Evolutionary conservation across 2,329 filamentous ascomycete species (phyloP).

Genomic region (Leptographium galeiforme): DNA sequence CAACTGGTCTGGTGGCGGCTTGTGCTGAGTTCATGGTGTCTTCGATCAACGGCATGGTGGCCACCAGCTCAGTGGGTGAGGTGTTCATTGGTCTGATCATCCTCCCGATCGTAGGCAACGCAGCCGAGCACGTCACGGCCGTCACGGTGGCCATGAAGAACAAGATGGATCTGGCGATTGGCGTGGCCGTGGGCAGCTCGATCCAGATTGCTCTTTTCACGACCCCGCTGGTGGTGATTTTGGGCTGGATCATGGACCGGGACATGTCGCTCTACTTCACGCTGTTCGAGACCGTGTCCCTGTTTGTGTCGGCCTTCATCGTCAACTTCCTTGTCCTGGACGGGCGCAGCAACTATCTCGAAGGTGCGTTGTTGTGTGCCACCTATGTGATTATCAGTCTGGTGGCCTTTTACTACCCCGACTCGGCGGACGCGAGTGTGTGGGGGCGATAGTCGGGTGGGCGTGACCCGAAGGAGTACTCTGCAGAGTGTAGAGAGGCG

Average conservation of each 20-base stretch:
- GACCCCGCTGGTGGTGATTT: constrained; percentile 55
- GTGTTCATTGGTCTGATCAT: constrained; percentile 61
- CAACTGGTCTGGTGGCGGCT: constrained; percentile 51
- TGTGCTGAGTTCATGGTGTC: constrained; percentile 60
- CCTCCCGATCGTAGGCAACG: constrained; percentile 60
- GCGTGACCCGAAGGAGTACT: too few species aligned
- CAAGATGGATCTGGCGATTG: constrained; percentile 64
- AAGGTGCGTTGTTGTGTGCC: constrained; percentile 56
- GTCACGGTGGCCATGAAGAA: constrained; percentile 60
- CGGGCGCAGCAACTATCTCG: constrained; percentile 75
- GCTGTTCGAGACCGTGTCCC: constrained; percentile 74
- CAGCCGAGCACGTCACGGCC: constrained; percentile 59
- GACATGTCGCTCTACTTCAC: constrained; percentile 78
- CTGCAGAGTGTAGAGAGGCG: too few species aligned
- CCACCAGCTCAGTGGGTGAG: constrained; percentile 42
- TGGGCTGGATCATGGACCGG: constrained; percentile 55
- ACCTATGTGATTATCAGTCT: constrained; percentile 56
- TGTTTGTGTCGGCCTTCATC: constrained; percentile 74
- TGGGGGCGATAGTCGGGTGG: neutral
- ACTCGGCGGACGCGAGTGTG: constrained; percentile 29
- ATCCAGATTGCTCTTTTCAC: constrained; percentile 63
- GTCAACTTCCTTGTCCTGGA: constrained; percentile 82
- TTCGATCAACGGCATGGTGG: constrained; percentile 51
- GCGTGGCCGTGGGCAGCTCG: constrained; percentile 55
- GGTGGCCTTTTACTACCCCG: constrained; percentile 54